Evolutionary conservation across 768 basidiomycete genomes (phyloP).

Genomic region (Butyriboletus loyo): DNA sequence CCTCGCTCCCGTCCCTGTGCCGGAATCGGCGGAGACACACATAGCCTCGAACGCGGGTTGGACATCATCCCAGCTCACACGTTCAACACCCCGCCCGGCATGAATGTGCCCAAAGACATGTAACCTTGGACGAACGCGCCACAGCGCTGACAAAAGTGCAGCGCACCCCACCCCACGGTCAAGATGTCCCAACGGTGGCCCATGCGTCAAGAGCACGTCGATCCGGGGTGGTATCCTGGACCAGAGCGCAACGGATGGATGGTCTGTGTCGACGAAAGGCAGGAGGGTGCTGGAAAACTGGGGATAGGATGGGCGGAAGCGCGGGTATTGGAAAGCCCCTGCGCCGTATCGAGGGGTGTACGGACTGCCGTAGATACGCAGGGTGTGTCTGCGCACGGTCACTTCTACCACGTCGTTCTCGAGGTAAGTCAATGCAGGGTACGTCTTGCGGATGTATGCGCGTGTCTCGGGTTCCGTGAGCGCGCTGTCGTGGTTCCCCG

Average conservation of each 20-base stretch:
- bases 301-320: background rate
- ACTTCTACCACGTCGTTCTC: constrained; percentile 31
- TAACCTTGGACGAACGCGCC: constrained; percentile 35
- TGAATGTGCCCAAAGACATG: constrained; percentile 46
- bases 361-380: constrained; percentile 40
- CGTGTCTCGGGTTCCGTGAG: constrained; percentile 22
- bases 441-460: constrained; percentile 12
- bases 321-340: constrained; percentile 10
- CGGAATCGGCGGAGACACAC: constrained; percentile 5
- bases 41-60: constrained; percentile 32
- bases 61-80: constrained; percentile 30
- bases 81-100: constrained; percentile 33
- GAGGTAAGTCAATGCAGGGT: constrained; percentile 37
- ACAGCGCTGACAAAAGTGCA: constrained; percentile 31
- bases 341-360: constrained; percentile 36
- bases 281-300: background rate
- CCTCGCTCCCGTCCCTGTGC: constrained; percentile 9
- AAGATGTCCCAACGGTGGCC: constrained; percentile 37
- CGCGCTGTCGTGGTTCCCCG: constrained; percentile 42
- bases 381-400: constrained; percentile 26
- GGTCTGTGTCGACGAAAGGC: background rate
- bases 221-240: constrained; percentile 26
- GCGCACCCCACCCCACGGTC: constrained; percentile 33
- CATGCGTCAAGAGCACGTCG: constrained; percentile 44
- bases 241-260: constrained; percentile 22